phyloP scores from a whole-genome alignment of 108 stramenopile genomes.

The Cyclotella baltica region DNA sequence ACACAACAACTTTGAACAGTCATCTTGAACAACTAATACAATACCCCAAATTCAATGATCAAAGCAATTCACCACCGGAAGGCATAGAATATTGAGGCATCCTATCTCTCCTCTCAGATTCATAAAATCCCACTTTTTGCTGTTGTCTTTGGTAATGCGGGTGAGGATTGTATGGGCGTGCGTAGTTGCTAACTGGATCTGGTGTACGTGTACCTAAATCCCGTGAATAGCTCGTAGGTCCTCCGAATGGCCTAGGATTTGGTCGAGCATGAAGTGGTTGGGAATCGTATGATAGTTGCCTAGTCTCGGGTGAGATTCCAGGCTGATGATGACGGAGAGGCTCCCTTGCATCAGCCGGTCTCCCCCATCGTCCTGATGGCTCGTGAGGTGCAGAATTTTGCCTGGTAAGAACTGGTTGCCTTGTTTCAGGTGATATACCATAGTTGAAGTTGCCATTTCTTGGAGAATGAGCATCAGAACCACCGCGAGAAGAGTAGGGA shows the following conservation, averaged over 20 bases:
- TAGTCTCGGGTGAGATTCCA: too few relatives aligned
- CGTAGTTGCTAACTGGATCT: too few relatives aligned
- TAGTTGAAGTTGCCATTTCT: neutral
- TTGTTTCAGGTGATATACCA: neutral
- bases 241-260: too few relatives aligned
- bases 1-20: too few relatives aligned
- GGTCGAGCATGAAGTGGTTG: too few relatives aligned
- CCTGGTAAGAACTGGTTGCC: neutral
- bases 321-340: too few relatives aligned
- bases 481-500: slow-evolving; percentile 10
- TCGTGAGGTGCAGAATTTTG: neutral
- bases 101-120: neutral
- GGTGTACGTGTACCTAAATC: too few relatives aligned
- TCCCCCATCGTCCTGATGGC: neutral
- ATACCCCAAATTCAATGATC: neutral
- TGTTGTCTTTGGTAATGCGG: neutral
- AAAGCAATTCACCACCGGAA: neutral
- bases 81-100: neutral
- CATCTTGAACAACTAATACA: too few relatives aligned
- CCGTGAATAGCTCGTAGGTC: too few relatives aligned
- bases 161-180: too few relatives aligned
- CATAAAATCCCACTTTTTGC: neutral
- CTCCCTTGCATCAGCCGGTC: neutral
- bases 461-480: neutral
- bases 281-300: too few relatives aligned